Conservation (phyloP, 2,329 filamentous ascomycete genomes). For the Arthrobotrys pseudoclavata region DNA sequence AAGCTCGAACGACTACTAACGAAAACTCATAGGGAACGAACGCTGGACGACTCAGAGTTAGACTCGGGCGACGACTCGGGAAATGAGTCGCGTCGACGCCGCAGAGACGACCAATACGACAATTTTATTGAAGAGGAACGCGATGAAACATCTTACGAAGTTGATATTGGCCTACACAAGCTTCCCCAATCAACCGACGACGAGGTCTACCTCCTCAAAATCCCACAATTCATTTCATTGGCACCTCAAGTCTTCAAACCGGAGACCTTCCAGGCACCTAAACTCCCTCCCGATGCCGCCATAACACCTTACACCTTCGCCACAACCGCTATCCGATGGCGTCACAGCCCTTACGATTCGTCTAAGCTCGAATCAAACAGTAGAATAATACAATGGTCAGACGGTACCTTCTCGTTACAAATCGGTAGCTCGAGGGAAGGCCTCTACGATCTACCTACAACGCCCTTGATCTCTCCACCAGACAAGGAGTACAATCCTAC, state of each 20-base stretch:
- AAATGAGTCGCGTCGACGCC: conserved; percentile 42
- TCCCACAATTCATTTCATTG: conserved; percentile 75
- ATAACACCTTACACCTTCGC: conserved; percentile 73
- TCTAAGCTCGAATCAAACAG: conserved; percentile 75
- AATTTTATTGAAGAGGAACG: conserved; percentile 44
- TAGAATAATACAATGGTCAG: conserved; percentile 76
- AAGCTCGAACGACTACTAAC: conserved; percentile 24
- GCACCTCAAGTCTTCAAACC: conserved; percentile 74
- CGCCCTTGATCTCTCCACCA: conserved; percentile 66
- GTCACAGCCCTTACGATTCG: conserved; percentile 73
- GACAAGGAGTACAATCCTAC: conserved; percentile 68
- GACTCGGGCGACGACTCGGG: conserved; percentile 52
- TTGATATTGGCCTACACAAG: conserved; percentile 56
- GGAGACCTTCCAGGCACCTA: conserved; percentile 72
- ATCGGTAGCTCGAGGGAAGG: conserved; percentile 73
- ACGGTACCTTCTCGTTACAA: conserved; percentile 76
- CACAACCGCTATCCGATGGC: conserved; percentile 76
- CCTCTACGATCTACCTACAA: conserved; percentile 70
- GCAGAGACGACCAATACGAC: conserved; percentile 17
- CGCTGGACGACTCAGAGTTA: conserved; percentile 37
- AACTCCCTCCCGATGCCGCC: conserved; percentile 62
- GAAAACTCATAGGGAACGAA: conserved; percentile 7
- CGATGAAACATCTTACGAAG: conserved; percentile 59
- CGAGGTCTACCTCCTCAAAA: conserved; percentile 73
- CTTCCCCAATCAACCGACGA: conserved; percentile 52